Base-by-base conservation (phyloP, 163 green algal genomes). In the Volvox carteri region DNA sequence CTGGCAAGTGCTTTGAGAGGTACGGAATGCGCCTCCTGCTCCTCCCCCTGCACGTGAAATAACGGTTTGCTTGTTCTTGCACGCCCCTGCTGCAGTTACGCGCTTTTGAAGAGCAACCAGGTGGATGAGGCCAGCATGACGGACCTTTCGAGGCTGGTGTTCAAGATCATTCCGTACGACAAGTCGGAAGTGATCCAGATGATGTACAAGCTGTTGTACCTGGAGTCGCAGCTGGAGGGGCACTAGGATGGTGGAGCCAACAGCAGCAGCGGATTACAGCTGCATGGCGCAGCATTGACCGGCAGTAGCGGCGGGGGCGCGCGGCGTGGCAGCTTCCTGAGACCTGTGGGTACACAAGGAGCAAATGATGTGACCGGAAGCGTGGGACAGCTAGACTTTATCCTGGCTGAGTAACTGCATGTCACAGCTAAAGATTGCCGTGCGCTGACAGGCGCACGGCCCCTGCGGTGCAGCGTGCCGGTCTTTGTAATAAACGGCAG, bases 191-290 rank as follows among this genome's bases (percentile, higher is more conserved):
- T 92, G 30, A 91, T 93, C 73, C 88, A 93, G 74, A 92, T 92
- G 90, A 91, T 94, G 88, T 94, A 94, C 90, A 93, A 93, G 54
- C 78, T 94, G 50, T 65, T 94, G 52, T 94, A 94, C 84, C 75
- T 94, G 11, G 91, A 94, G 84, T 88, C 75, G 6, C 91, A 92
- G 91, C 89, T 94, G 52, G 91, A 93, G 46, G 77, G 85, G 67
- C 68, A 81, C 30, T 87, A 62, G 44, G 28, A 23, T 23, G 4
- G 54, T 58, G 16, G 12, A 19, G 28, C 3, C 5, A 65, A 23
- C 54, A 23, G 54, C 25, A 7, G 54, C 3, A 65, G 54, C 19
- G 54, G 28, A 23, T 12, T 65, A 65, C 19, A 65, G 3, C 19
- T 23, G 54, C 3, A 65, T 65, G 54, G 19, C 54, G 28, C 28